Base-by-base conservation (phyloP, 1,284 basidiomycete genomes). In the Trichosporon sp. region DNA sequence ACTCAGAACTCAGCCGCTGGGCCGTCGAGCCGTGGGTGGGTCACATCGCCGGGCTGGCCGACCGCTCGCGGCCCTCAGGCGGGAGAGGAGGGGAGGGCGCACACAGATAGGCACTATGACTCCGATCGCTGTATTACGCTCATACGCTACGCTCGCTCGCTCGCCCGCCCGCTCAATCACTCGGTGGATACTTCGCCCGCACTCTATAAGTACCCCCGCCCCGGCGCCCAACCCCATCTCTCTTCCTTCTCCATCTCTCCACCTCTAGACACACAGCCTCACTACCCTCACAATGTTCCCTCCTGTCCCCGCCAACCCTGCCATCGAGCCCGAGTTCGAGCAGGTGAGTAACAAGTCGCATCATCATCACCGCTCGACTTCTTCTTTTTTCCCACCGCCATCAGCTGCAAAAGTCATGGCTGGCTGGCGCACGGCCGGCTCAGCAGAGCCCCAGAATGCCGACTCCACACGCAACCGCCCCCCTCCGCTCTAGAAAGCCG, bases 321-420 rank as follows among this genome's bases (percentile, higher is more conserved):
- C 84, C 52, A 70, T 78, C 44, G 84, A 85, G 76, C 83, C 84
- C 71, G 85, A 86, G 75, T 86, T 86, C 80, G 81, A 85, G 78
- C 84, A 85, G 79, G 82, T 81, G 49, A 68, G 75, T 70, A 11
- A 31, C 31, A 9, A 7, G n/a, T 7, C n/a, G 19, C 46, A 23
- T 29, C 25, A 60, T 32, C n/a, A 33, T 3, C 46, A 34, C 7
- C 29, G 14, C 19, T 21, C 56, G 13, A 27, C 52, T 1, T 29
- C 52, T n/a, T 27, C 29, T 27, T n/a, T 27, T 54, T 27, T 44
- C 40, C 31, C 25, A 31, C 52, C 25, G n/a, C 9, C 40, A 19
- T 7, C 7, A 2, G 36, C 36, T 11, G n/a, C 21, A 44, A 27
- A 8, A 54, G 21, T 14, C 49, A 25, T 16, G 10, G 4, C 4